Evolutionary conservation across 2,329 filamentous ascomycete genomes (phyloP).

Genomic region (Aspergillus sp.): DNA sequence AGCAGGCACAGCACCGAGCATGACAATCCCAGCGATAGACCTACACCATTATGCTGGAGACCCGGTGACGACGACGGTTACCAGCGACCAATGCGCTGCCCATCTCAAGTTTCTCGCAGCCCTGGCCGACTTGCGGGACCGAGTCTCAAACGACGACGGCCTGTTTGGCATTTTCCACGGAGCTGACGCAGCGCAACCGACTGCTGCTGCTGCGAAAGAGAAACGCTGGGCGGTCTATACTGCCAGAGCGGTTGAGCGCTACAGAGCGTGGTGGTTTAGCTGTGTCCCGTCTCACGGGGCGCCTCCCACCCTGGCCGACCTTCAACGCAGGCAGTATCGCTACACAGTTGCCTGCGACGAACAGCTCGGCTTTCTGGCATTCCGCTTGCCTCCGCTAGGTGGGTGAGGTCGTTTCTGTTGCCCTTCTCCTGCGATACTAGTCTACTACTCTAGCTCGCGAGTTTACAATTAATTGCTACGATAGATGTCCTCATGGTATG

Average conservation of each 20-base stretch:
- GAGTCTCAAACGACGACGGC: conserved; percentile 56
- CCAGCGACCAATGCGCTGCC: conserved; percentile 53
- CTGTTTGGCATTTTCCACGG: conserved; percentile 58
- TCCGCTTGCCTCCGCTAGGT: conserved; percentile 52
- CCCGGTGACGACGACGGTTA: no score
- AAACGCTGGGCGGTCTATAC: conserved; percentile 67
- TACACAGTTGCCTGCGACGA: conserved; percentile 12
- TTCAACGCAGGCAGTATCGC: conserved; percentile 24
- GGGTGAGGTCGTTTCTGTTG: conserved; percentile 14
- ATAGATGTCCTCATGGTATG: conserved; percentile 68
- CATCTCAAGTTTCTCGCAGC: conserved; percentile 66
- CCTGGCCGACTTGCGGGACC: conserved; percentile 58
- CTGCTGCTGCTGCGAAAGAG: conserved; percentile 51
- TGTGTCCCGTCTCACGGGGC: conserved; percentile 11
- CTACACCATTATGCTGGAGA: no score
- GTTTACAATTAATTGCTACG: conserved; percentile 7
- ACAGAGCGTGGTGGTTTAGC: conserved; percentile 54
- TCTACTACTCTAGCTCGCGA: not conserved
- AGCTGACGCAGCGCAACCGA: conserved; percentile 30
- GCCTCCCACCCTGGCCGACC: conserved; percentile 9
- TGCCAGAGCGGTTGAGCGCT: conserved; percentile 58
- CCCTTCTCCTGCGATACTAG: not conserved
- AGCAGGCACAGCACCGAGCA: no score
- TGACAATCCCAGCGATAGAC: no score
- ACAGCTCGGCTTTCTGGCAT: conserved; percentile 28